Percentiles rank a stretch among this genome's conserved stretches.
These are phyloP conservation scores for Cystobasidium onofrii DNA, from an alignment of 768 basidiomycete genomes.

Conservation along the genomic window DNA sequence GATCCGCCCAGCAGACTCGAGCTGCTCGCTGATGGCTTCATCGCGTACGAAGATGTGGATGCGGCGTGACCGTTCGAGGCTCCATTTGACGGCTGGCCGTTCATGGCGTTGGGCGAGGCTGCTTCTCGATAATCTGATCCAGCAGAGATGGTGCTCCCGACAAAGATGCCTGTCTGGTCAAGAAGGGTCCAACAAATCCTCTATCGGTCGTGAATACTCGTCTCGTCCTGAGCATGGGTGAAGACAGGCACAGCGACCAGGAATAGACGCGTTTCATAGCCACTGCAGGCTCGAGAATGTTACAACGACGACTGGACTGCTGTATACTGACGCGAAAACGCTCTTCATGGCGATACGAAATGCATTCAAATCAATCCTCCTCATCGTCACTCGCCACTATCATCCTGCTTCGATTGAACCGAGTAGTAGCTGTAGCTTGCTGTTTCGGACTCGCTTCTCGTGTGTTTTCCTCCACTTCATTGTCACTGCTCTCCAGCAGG, in stretches of 20 bases:
- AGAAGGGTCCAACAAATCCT: too few species aligned
- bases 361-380: neutral
- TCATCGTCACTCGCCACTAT: conserved; percentile 23
- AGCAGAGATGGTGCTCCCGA: neutral
- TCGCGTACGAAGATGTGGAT: conserved; percentile 7
- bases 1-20: conserved; percentile 15
- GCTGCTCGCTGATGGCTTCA: conserved; percentile 27
- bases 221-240: neutral
- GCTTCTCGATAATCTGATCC: neutral
- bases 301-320: neutral
- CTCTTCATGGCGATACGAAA: neutral
- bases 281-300: neutral
- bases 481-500: neutral
- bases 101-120: conserved; percentile 1
- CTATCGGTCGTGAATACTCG: neutral
- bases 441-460: neutral
- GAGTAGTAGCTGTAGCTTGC: neutral
- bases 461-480: neutral
- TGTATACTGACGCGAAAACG: neutral
- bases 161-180: too few species aligned
- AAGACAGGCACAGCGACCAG: neutral
- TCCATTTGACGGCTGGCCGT: neutral
- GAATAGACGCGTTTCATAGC: conserved; percentile 3
- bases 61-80: conserved; percentile 10
- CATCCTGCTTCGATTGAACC: conserved; percentile 3